Base-by-base conservation (phyloP, 805 yeast species). In the Kodamaea lidongshanica region DNA sequence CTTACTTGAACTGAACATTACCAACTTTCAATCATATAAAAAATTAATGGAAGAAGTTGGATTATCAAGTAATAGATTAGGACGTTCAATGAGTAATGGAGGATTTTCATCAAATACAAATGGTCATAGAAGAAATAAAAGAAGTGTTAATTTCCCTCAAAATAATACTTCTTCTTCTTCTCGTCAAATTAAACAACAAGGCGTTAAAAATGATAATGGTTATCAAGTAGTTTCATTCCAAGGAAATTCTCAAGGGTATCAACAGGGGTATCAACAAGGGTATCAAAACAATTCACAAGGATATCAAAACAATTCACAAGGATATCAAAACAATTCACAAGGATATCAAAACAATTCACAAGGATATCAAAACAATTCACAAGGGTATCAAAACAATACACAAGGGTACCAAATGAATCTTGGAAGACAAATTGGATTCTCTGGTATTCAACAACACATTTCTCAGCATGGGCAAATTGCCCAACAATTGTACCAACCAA, bases 11-110 rank as follows among this genome's bases (percentile, higher is more conserved):
- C 54, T 72, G 45, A 74, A 73, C 35, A 66, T 79, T 21, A 45
- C 63, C 25, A 61, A 70, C 16, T 63, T 58, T 30, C 94, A 83
- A 50, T 83, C 81, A 19, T 84, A 85, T 56, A 83, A 84, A 49
- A 76, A 94, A 41, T 64, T 92, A 34, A 72, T 88, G 70, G 97
- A 89, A 44, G 97, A 89, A 54, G 89, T 87, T 39, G 96, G 96
- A 3, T 61, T 88, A 22, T 52, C 65, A 7, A 53, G 51, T 33
- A 51, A 52, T 27, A 44, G 65, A 28, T 39, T 60, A 25, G 51
- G 51, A 28, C 42, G 64, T 27, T 40, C 54, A 7, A 16, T 44
- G 3, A 46, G 56, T 12, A 25, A 16, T 19, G 28, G 28, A 11
- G 17, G 23, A 12, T 4, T n/a, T n/a, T n/a, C n/a, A n/a, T n/a